These are phyloP conservation scores for Colletotrichum chrysophilum DNA, from an alignment of 2,329 filamentous ascomycete genomes.

Conservation along the genomic window DNA sequence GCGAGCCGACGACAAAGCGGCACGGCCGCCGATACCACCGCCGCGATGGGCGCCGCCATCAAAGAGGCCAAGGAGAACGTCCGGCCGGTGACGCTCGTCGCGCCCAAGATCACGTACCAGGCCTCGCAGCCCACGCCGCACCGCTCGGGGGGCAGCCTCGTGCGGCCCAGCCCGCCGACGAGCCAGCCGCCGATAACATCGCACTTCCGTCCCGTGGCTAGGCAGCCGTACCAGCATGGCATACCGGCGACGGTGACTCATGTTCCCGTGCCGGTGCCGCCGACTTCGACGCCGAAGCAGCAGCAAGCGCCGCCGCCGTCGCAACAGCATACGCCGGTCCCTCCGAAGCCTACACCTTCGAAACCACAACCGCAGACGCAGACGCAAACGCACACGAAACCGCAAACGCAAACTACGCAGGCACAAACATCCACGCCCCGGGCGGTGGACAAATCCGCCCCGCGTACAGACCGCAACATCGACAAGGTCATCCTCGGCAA, in stretches of 20 bases:
- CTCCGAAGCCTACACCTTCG: constrained; percentile 21
- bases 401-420: background rate
- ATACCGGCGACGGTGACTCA: background rate
- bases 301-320: background rate
- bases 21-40: background rate
- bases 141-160: constrained; percentile 16
- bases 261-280: constrained; percentile 7
- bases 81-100: constrained; percentile 39
- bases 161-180: constrained; percentile 22
- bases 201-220: constrained; percentile 5
- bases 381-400: constrained; percentile 21
- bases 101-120: constrained; percentile 47
- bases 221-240: constrained; percentile 1
- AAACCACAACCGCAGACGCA: constrained; percentile 12
- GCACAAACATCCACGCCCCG: constrained; percentile 14
- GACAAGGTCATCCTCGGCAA: constrained; percentile 86
- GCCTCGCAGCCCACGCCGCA: constrained; percentile 35
- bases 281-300: constrained; percentile 21
- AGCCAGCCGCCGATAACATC: constrained; percentile 23
- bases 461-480: constrained; percentile 73
- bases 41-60: background rate
- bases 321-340: background rate
- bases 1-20: constrained; percentile 5
- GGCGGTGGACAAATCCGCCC: constrained; percentile 36
- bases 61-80: constrained; percentile 27